Evolutionary conservation across 768 basidiomycete genomes (phyloP).

Genomic region (Pulveroboletus sp.): DNA sequence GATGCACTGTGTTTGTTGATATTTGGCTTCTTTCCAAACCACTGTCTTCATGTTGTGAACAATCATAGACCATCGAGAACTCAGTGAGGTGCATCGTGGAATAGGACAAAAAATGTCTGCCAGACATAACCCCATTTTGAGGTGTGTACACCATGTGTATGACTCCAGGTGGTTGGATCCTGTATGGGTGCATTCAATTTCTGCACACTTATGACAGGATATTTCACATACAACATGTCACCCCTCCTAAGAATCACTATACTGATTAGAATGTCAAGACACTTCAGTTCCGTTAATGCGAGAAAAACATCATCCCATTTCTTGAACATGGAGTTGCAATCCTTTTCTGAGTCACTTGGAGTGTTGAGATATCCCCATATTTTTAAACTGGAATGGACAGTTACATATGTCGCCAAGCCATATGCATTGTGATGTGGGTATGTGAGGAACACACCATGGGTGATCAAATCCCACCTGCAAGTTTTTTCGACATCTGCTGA

Average conservation of each 20-base stretch:
- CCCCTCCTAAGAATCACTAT: neutral
- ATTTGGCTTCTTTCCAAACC: no score
- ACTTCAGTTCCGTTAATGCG: accelerated
- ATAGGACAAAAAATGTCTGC: neutral
- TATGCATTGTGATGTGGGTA: conserved; percentile 1
- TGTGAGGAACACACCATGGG: neutral
- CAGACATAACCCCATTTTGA: neutral
- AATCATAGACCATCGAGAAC: neutral
- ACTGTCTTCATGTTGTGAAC: no score
- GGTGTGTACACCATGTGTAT: conserved; percentile 1
- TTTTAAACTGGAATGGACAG: neutral
- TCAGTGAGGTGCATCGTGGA: neutral
- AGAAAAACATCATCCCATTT: neutral
- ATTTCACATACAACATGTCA: neutral
- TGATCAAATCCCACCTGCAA: conserved; percentile 2
- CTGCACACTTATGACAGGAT: neutral
- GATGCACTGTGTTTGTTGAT: neutral
- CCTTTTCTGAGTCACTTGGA: neutral
- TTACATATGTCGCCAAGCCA: neutral
- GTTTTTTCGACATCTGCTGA: neutral
- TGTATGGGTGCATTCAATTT: neutral
- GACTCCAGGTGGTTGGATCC: neutral
- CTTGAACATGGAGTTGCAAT: neutral
- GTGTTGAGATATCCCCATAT: neutral
- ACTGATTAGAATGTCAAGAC: accelerated